phyloP scores from a whole-genome alignment of 192 early-diverging fungal genomes.

The Backusella tuberculispora region DNA sequence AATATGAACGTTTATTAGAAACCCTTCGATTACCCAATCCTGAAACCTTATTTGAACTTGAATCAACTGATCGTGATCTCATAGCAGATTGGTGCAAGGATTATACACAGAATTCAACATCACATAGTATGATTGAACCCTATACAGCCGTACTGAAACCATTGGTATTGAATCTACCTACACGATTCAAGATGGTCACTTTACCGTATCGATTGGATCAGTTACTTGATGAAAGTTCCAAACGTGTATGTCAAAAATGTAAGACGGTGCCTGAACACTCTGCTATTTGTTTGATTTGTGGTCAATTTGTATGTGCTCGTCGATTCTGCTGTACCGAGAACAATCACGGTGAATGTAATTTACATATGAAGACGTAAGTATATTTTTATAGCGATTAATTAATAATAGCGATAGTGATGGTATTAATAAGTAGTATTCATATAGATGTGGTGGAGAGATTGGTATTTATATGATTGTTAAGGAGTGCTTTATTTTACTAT shows the following conservation, averaged over 20 bases:
- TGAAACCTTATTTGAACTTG: conserved; percentile 54
- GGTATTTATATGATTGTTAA: conserved; percentile 86
- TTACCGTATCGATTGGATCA: conserved; percentile 83
- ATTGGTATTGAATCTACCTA: conserved; percentile 52
- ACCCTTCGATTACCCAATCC: conserved; percentile 77
- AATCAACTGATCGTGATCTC: background rate
- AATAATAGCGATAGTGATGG: background rate
- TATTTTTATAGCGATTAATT: background rate
- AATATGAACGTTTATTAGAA: conserved; percentile 70
- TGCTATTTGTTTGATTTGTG: conserved; percentile 93
- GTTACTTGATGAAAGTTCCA: conserved; percentile 85
- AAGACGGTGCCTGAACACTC: conserved; percentile 84
- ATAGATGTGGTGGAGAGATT: conserved; percentile 85
- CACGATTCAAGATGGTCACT: conserved; percentile 59
- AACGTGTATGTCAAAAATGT: conserved; percentile 81
- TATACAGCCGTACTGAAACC: background rate
- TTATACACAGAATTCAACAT: conserved; percentile 25
- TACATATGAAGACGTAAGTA: conserved; percentile 74
- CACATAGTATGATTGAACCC: background rate
- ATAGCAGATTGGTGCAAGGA: conserved; percentile 31
- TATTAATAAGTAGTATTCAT: conserved; percentile 23
- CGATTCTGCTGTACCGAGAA: conserved; percentile 90
- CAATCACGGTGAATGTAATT: conserved; percentile 92
- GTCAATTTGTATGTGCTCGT: conserved; percentile 90
- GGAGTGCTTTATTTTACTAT: conserved; percentile 76